phyloP scores from a whole-genome alignment of 2,329 filamentous ascomycete species.

The Paecilomyces fulvus region DNA sequence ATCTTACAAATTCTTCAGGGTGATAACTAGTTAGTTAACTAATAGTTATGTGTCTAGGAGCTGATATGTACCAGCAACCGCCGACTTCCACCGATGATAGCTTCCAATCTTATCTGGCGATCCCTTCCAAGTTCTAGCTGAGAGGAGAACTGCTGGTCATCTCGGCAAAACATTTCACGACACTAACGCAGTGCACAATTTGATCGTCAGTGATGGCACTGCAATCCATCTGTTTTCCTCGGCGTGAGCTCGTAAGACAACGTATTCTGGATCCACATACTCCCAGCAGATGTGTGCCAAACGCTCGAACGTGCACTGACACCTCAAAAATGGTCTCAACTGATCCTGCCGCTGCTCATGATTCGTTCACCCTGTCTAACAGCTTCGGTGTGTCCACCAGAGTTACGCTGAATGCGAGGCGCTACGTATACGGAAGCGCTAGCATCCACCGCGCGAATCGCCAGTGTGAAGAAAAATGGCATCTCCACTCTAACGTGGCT shows the following conservation, averaged over 20 bases:
- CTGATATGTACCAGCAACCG: background rate
- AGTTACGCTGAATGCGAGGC: background rate
- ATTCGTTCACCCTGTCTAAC: background rate
- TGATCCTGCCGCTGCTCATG: background rate
- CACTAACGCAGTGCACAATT: background rate
- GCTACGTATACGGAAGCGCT: background rate
- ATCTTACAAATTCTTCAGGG: no score
- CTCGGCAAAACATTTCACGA: background rate
- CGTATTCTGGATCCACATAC: background rate
- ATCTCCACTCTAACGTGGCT: slow-evolving; percentile 10
- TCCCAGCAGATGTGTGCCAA: background rate
- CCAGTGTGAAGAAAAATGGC: slow-evolving; percentile 21
- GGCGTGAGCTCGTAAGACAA: background rate
- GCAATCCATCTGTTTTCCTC: background rate
- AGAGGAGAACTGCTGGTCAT: background rate
- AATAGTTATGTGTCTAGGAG: no score
- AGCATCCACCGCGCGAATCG: slow-evolving; percentile 2
- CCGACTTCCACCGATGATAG: background rate
- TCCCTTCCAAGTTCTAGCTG: no score
- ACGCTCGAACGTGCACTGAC: background rate
- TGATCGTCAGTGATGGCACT: background rate
- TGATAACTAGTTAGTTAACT: no score
- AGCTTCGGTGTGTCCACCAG: background rate
- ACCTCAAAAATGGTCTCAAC: background rate
- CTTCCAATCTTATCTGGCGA: background rate